Evolutionary conservation across 2,329 filamentous ascomycete species (phyloP).

Genomic region (Pseudogymnoascus sp.): DNA sequence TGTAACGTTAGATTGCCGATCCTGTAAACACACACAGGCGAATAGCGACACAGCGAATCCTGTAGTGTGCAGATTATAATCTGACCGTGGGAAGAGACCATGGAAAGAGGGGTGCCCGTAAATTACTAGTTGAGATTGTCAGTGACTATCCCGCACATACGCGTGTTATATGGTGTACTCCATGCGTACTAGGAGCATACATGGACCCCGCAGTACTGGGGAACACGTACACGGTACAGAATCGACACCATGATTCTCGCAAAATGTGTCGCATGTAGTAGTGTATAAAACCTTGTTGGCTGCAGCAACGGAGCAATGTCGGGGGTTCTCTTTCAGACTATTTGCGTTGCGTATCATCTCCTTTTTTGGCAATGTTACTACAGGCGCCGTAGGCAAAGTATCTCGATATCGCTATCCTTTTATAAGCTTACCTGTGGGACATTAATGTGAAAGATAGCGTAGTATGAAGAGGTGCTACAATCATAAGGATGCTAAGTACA

Average conservation of each 20-base stretch:
- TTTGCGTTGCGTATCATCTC: background rate
- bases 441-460: background rate
- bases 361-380: background rate
- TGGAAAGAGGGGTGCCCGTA: background rate
- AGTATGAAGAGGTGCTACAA: background rate
- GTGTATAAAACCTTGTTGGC: background rate
- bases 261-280: background rate
- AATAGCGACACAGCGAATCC: background rate
- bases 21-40: background rate
- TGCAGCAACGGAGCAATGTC: background rate
- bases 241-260: background rate
- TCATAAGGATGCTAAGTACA: background rate
- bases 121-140: background rate
- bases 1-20: constrained; percentile 1
- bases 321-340: background rate
- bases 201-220: background rate
- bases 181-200: background rate
- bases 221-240: too few species aligned
- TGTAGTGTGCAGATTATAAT: background rate
- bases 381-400: background rate
- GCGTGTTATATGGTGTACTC: background rate
- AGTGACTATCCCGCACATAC: background rate
- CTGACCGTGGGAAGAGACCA: background rate
- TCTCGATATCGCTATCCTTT: background rate
- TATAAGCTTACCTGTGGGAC: background rate